phyloP scores from a whole-genome alignment of 1,284 basidiomycete genomes.

The Ganoderma sinense region DNA sequence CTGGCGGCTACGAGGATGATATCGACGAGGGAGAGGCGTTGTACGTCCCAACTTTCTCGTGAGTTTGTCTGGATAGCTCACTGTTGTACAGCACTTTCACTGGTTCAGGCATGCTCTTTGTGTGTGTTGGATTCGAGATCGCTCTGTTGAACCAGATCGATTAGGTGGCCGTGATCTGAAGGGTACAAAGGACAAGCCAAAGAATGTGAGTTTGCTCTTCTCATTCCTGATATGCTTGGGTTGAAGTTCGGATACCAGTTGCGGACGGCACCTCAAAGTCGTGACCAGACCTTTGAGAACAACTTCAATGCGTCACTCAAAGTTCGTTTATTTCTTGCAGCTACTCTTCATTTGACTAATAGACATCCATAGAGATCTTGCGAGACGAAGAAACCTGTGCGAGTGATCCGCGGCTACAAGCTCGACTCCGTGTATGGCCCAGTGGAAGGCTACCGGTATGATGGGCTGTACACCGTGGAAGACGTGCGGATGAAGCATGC shows the following conservation, averaged over 20 bases:
- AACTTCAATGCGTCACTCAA: constrained; percentile 72
- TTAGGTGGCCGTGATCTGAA: constrained; percentile 82
- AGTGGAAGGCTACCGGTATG: constrained; percentile 83
- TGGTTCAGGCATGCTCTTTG: constrained; percentile 61
- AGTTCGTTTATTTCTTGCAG: constrained; percentile 44
- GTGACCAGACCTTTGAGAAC: constrained; percentile 80
- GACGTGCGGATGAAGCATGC: constrained; percentile 49
- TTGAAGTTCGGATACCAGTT: constrained; percentile 56
- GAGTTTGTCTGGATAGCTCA: neutral
- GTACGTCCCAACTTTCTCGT: constrained; percentile 46
- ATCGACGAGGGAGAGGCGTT: constrained; percentile 83
- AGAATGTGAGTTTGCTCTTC: constrained; percentile 65
- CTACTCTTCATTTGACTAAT: constrained; percentile 6
- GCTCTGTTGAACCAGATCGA: constrained; percentile 9
- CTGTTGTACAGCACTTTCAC: constrained; percentile 67
- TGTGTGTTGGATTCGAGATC: neutral
- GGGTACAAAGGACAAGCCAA: constrained; percentile 78
- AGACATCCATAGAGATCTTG: constrained; percentile 59
- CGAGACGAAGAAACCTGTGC: constrained; percentile 77
- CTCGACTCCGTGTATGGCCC: constrained; percentile 74
- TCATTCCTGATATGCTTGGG: neutral
- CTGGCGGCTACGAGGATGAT: constrained; percentile 88
- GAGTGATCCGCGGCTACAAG: constrained; percentile 87
- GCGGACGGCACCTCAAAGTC: constrained; percentile 84
- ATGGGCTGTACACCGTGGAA: constrained; percentile 82